phyloP scores from a whole-genome alignment of 495 filamentous ascomycete genomes.

The Penicillium steckii region DNA sequence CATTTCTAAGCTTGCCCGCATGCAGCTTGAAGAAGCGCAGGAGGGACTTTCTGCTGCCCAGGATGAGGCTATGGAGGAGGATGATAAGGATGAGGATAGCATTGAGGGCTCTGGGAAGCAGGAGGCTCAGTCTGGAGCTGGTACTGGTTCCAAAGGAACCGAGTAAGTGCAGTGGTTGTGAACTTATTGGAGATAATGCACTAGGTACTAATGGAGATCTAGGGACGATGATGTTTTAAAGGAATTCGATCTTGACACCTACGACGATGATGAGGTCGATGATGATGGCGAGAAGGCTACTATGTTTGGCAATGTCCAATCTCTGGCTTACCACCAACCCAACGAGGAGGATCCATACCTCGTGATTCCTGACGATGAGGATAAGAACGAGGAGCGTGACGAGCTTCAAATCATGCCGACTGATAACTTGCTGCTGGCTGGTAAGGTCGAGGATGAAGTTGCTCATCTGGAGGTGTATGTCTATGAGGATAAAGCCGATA shows the following conservation, averaged over 20 bases:
- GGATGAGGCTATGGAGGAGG: conserved; percentile 33
- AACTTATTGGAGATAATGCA: neutral
- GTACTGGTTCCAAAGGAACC: conserved; percentile 15
- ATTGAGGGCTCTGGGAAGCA: conserved; percentile 26
- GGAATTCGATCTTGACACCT: conserved; percentile 94
- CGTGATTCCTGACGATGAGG: conserved; percentile 70
- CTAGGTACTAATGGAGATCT: conserved; percentile 22
- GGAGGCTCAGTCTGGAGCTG: conserved; percentile 12
- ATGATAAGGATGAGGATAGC: conserved; percentile 24
- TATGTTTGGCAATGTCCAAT: conserved; percentile 94
- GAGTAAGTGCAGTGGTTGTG: conserved; percentile 24
- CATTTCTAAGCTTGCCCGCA: conserved; percentile 83
- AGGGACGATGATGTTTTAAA: conserved; percentile 84
- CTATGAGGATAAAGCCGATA: conserved; percentile 90
- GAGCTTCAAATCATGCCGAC: conserved; percentile 89
- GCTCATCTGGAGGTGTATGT: conserved; percentile 96
- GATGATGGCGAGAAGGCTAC: conserved; percentile 69
- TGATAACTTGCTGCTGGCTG: conserved; percentile 88
- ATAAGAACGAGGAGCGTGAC: conserved; percentile 80
- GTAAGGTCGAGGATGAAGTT: conserved; percentile 94
- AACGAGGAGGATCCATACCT: conserved; percentile 97
- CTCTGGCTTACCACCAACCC: conserved; percentile 86
- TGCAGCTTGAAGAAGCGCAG: conserved; percentile 90
- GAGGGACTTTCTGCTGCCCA: conserved; percentile 76
- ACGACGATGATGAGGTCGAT: conserved; percentile 76